Evolutionary conservation across 805 yeast genomes (phyloP), one percentile per base, ranked within the genome.

Genomic region (Starmerella potacharoeniae): DNA sequence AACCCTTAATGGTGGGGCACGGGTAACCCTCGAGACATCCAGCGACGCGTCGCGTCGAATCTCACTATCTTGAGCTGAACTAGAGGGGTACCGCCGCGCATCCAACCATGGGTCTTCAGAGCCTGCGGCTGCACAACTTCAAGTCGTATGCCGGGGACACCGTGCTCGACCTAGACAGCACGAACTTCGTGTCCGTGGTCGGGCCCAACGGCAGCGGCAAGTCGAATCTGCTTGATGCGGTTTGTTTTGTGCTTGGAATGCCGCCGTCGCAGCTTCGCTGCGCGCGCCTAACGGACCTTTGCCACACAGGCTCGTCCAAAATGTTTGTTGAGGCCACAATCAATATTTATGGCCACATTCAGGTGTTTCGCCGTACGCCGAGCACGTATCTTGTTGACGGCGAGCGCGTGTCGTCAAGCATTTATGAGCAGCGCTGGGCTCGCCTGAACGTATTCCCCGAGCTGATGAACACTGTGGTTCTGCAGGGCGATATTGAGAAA

Each of bases 121-220:
- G 35, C 17, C 28, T 48, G 41, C 51, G 43, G 28, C 28, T 48
- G 14, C 35, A 28, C 51, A 88, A 93, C 69, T 93, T 93, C 80
- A 93, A 93, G 72, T 90, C 97, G 0, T 93, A 93, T 66, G 75
- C 78, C 53, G 97, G 95, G 0, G 76, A 78, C 0, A 77, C 87
- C 16, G 75, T 76, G 5, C 79, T 91, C 28, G 95, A 93, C 2
- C 85, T 93, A 69, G 76, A 82, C 11, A 52, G 43, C 6, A 79
- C 90, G 0, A 75, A 77, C 57, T 93, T 93, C 72, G 87, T 96
- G 0, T 83, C 95, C 46, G 86, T 93, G 58, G 86, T 93, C 55
- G 98, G 98, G 1, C 97, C 97, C n/a, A 93, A 93, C 75, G 98
- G 98, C 36, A 85, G 97, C 0, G 98, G 98, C 7, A 93, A 93